A percentile compares a stretch with the other conserved stretches of the same genome.
Conservation (phyloP, 1,139 yeast genomes). For the Protomyces gravidus region DNA sequence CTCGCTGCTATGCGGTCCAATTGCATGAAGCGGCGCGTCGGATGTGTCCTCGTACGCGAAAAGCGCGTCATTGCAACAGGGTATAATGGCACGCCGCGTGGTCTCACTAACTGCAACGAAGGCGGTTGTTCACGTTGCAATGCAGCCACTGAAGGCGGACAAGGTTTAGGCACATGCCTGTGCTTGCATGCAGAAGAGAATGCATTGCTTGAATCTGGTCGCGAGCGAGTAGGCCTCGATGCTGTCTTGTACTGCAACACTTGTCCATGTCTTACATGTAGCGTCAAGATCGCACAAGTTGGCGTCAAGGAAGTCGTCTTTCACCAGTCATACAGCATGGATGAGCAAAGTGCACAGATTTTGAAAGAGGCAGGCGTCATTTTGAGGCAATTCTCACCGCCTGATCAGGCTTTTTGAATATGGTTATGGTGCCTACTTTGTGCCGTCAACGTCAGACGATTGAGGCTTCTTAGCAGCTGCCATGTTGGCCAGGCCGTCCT, state of each 20-base stretch:
- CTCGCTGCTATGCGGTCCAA: conserved; percentile 88
- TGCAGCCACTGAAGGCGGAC: conserved; percentile 50
- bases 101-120: conserved; percentile 79
- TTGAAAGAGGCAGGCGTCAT: conserved; percentile 68
- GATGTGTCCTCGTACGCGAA: conserved; percentile 87
- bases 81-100: conserved; percentile 94
- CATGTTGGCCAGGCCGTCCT: conserved; percentile 23
- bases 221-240: conserved; percentile 67
- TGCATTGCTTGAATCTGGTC: conserved; percentile 88
- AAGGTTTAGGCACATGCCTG: conserved; percentile 73
- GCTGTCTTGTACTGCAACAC: conserved; percentile 85
- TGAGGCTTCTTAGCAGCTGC: conserved; percentile 12
- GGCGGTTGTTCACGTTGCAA: conserved; percentile 94
- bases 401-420: conserved; percentile 6
- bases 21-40: conserved; percentile 96
- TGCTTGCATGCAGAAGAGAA: conserved; percentile 97
- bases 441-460: conserved; percentile 11
- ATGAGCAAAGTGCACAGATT: conserved; percentile 62
- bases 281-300: conserved; percentile 87
- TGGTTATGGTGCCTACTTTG: neutral
- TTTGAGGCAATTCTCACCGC: conserved; percentile 57
- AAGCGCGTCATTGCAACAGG: conserved; percentile 91
- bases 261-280: conserved; percentile 94
- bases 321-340: conserved; percentile 91
- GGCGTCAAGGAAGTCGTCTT: conserved; percentile 79